phyloP scores from a whole-genome alignment of 2,329 filamentous ascomycete genomes.

The Grosmannia clavigera region DNA sequence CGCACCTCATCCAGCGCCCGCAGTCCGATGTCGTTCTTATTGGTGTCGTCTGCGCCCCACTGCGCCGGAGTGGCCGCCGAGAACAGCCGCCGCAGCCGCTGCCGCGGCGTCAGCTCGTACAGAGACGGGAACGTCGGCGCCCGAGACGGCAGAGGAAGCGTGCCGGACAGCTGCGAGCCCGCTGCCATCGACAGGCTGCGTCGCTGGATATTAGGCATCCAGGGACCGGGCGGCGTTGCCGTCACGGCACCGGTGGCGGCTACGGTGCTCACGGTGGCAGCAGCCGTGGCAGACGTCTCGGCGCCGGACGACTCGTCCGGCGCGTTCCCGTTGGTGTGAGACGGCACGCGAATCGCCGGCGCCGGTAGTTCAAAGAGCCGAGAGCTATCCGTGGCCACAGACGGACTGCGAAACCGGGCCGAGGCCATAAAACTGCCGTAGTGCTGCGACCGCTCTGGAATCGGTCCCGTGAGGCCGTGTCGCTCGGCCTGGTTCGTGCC shows the following conservation, averaged over 20 bases:
- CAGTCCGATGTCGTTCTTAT: conserved; percentile 21
- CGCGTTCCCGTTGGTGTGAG: background rate
- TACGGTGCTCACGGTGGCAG: background rate
- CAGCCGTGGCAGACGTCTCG: background rate
- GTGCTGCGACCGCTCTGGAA: conserved; percentile 24
- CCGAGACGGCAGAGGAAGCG: conserved; percentile 24
- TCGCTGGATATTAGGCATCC: conserved; percentile 5
- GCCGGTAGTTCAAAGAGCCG: conserved; percentile 39
- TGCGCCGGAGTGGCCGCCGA: conserved; percentile 20
- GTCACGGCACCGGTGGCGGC: too few relatives aligned
- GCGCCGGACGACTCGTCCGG: background rate
- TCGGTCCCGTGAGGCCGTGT: conserved; percentile 26
- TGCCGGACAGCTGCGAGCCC: background rate
- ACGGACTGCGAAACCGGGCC: conserved; percentile 19
- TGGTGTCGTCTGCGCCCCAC: conserved; percentile 21
- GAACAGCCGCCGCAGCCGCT: conserved; percentile 27
- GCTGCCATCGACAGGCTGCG: conserved; percentile 24
- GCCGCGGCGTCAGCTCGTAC: conserved; percentile 14
- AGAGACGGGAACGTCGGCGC: conserved; percentile 6
- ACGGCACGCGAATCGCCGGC: conserved; percentile 33
- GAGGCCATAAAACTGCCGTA: conserved; percentile 43
- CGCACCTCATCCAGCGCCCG: conserved; percentile 43
- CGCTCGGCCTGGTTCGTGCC: conserved; percentile 19
- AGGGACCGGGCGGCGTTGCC: background rate
- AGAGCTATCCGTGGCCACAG: conserved; percentile 6